Evolutionary conservation across 371 early-diverging fungal species (phyloP), one percentile per base, ranked within the genome.

Genomic region (Conidiobolus coronatus): DNA sequence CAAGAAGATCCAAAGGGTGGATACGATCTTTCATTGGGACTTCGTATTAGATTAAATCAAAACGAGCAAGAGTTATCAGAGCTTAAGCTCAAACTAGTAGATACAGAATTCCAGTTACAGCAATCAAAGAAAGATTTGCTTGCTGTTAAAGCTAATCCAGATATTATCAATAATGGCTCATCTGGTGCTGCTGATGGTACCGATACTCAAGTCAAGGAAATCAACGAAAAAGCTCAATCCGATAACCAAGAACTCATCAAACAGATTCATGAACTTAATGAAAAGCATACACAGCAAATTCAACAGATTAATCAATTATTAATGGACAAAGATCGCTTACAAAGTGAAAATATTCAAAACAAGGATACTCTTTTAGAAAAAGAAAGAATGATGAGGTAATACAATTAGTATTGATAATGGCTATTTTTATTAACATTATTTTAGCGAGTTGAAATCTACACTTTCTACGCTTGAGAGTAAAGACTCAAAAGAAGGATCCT

Each of bases 231-330:
- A n/a, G 39, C 54, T 39, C 55, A 55, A 42, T 57, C 50, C 1
- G 66, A 72, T 45, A 52, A 58, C 43, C 59, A 60, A 43, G 60
- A 54, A n/a, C 50, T 67, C 5, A 59, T 61, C 35, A 49, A 55
- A 33, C 70, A 73, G 50, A 58, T 68, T 15, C 55, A 64, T 7
- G 56, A 64, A 9, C 62, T 73, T 40, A 67, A 75, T 55, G 72
- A 70, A 49, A 73, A 75, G 54, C 63, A 65, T 48, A 62, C 71
- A 53, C 52, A 68, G 42, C 72, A 78, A 48, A 57, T 71, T 43
- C 67, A 64, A 19, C 70, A 71, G 17, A 71, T 80, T 50, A 75
- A 74, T 55, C 70, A 71, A 39, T 55, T 81, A 18, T 56, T 71
- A n/a, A 47, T 64, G 6, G 82, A 79, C 49, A 79, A 78, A 50